Evolutionary conservation across 495 filamentous ascomycete genomes (phyloP), one percentile per base, ranked within the genome.

Genomic region (Diplogelasinospora grovesii): DNA sequence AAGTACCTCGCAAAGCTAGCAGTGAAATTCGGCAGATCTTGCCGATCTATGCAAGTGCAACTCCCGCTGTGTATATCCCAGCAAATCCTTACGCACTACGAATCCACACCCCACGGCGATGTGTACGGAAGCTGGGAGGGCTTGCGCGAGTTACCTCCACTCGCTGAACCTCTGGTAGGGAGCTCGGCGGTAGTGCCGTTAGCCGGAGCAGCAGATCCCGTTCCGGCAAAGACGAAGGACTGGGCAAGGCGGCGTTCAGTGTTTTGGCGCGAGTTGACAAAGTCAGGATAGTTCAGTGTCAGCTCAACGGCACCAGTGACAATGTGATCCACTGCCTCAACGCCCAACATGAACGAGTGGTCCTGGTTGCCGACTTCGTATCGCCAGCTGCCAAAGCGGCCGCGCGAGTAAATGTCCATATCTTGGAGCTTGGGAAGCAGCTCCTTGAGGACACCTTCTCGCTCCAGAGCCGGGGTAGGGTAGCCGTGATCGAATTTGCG

Each of bases 401-500:
- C 92, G 64, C 92, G 86, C 15, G 89, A 95, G 75, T 79, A 85
- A 69, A 99, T 99, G 65, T 81, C 89, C 71, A 83, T 81, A 43
- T 74, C 82, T 70, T 95, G 83, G 29, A 99, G 81, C 66, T 83
- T 85, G 57, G 92, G 92, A 22, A 97, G 85, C 33, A 99, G 78
- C 66, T 95, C 64, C 68, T 82, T 93, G 46, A 99, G 78, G 26
- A 89, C 89, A 53, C 85, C 89, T 59, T 99, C 93, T 68, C 92
- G 84, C 77, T 97, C 92, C 31, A 99, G 78, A 26, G 82, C 73
- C 10, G 92, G 92, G 19, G 90, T 99, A 46, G 92, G 92, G 76
- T 99, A 99, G 51, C 92, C 92, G 73, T 97, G 93, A 65, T 99
- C 89, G 71, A 97, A 99, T 70, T 83, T 80, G 68, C 92, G 88